phyloP scores from a whole-genome alignment of 257 asterid genomes.

The Solanum appendiculatum region DNA sequence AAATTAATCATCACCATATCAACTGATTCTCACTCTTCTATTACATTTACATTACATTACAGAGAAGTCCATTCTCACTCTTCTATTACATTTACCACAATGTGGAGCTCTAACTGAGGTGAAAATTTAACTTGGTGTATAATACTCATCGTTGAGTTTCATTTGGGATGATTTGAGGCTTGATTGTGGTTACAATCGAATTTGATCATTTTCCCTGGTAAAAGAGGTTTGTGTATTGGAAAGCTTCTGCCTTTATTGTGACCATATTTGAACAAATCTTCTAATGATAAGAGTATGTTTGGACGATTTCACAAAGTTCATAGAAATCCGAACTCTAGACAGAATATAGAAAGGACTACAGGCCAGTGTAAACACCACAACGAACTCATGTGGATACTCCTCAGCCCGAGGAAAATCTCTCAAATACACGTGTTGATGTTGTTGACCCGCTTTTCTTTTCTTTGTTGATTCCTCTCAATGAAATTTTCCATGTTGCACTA shows the following conservation, averaged over 20 bases:
- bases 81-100: too few relatives aligned
- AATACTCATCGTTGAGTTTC: not conserved
- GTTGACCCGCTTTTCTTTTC: not conserved
- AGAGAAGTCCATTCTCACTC: too few relatives aligned
- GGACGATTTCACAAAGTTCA: not conserved
- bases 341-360: not conserved
- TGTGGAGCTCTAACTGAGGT: not conserved
- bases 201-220: not conserved
- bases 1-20: too few relatives aligned
- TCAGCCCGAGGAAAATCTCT: not conserved
- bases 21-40: too few relatives aligned
- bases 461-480: not conserved
- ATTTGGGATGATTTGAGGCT: not conserved
- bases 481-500: not conserved
- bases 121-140: not conserved
- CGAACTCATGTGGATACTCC: not conserved
- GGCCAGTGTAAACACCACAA: not conserved
- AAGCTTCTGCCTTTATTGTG: not conserved
- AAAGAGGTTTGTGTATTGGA: not conserved
- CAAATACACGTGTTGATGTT: not conserved
- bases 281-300: not conserved
- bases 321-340: not conserved
- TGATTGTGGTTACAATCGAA: too few relatives aligned
- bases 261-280: not conserved
- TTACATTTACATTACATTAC: too few relatives aligned